Evolutionary conservation across 768 basidiomycete species (phyloP).

Genomic region (Agrocybe praecox): DNA sequence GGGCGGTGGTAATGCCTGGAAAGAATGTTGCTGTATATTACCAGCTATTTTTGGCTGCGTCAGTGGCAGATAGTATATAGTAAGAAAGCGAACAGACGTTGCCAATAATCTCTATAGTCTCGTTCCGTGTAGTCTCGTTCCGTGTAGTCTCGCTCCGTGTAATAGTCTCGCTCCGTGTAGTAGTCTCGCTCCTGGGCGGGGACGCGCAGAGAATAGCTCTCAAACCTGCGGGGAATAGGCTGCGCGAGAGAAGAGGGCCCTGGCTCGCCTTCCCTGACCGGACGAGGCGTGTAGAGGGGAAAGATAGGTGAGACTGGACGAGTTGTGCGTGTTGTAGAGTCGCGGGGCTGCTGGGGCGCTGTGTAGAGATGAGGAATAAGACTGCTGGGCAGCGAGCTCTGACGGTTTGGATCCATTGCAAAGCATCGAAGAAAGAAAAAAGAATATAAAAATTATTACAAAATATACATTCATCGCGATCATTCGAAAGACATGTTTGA

Average conservation of each 20-base stretch:
- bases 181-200: background rate
- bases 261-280: constrained; percentile 47
- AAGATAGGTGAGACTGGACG: background rate
- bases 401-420: constrained; percentile 21
- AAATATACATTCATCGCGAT: constrained; percentile 41
- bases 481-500: constrained; percentile 33
- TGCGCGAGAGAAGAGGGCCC: constrained; percentile 39
- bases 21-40: background rate
- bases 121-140: background rate
- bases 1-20: constrained; percentile 2
- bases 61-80: background rate
- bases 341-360: constrained; percentile 34
- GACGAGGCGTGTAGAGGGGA: background rate
- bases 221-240: constrained; percentile 14
- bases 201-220: constrained; percentile 11
- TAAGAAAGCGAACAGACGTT: background rate
- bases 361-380: constrained; percentile 50
- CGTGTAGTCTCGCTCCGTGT: background rate
- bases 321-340: constrained; percentile 28
- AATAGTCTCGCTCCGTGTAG: background rate
- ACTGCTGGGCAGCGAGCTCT: constrained; percentile 54
- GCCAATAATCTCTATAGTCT: constrained; percentile 1
- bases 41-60: constrained; percentile 1
- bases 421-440: constrained; percentile 5
- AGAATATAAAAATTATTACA: constrained; percentile 20